These are phyloP conservation scores for Cladosporium sp. DNA, from an alignment of 2,329 filamentous ascomycete genomes.

Conservation along the genomic window DNA sequence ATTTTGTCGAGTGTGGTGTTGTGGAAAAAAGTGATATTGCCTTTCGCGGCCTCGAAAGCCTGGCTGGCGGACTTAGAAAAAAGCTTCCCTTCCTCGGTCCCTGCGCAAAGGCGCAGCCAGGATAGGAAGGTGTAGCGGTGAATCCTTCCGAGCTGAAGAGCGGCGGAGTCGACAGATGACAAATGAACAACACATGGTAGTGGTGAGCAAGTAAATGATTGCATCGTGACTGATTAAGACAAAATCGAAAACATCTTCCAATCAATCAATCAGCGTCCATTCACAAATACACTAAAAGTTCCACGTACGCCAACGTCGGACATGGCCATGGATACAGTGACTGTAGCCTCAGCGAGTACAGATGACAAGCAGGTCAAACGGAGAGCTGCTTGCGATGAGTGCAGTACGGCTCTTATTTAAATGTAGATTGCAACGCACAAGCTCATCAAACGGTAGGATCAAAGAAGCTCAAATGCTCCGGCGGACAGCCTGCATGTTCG, in stretches of 20 bases:
- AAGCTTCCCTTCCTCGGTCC: constrained; percentile 19
- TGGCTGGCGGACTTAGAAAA: constrained; percentile 14
- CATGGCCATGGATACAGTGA: neutral
- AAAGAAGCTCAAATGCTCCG: constrained; percentile 52
- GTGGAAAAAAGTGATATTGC: constrained; percentile 5
- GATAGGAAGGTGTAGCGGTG: neutral
- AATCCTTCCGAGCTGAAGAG: neutral
- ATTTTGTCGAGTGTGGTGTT: constrained; percentile 20
- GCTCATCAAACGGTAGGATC: constrained; percentile 36
- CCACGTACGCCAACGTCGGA: neutral
- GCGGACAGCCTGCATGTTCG: constrained; percentile 43
- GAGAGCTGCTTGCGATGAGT: constrained; percentile 42
- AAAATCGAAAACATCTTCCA: neutral
- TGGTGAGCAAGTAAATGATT: neutral
- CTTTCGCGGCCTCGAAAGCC: neutral
- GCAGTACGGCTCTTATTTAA: constrained; percentile 33
- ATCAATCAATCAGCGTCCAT: neutral
- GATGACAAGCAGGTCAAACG: constrained; percentile 14
- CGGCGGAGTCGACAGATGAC: neutral
- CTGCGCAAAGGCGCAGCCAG: constrained; percentile 3
- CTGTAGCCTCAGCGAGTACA: neutral
- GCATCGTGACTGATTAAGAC: neutral
- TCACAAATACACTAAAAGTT: neutral
- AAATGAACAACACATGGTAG: neutral
- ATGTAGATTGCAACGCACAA: neutral